A percentile compares a stretch with the other conserved stretches of the same genome.
Evolutionary conservation across 345 rosid species (phyloP).

Genomic region (Ceriops decandra): DNA sequence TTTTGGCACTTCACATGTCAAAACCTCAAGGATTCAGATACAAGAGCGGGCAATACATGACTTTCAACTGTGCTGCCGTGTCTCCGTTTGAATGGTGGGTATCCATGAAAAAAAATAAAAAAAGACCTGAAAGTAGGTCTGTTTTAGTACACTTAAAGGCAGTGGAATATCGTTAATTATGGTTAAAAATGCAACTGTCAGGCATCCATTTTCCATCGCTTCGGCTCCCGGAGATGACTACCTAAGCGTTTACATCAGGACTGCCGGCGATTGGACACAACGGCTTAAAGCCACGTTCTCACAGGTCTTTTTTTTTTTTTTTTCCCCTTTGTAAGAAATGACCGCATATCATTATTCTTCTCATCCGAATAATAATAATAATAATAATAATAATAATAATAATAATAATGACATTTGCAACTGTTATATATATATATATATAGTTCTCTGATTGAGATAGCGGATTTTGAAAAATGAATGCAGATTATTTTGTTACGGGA

Average conservation of each 20-base stretch:
- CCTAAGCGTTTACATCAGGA: constrained; percentile 72
- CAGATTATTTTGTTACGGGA: no score
- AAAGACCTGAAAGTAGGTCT: no score
- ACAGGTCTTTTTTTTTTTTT: constrained; percentile 36
- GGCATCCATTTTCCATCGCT: constrained; percentile 92
- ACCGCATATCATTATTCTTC: no score
- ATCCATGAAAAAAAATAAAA: not conserved
- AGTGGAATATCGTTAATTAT: no score
- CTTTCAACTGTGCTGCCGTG: constrained; percentile 74
- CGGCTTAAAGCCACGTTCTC: constrained; percentile 68
- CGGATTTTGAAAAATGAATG: no score
- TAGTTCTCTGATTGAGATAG: no score
- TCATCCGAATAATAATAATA: no score
- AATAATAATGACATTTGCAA: no score
- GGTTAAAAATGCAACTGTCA: constrained; percentile 14
- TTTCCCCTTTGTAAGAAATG: not conserved
- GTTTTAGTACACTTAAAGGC: no score
- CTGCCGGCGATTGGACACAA: constrained; percentile 75
- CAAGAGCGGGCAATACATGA: constrained; percentile 85
- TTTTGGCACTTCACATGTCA: constrained; percentile 63
- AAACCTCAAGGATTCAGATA: constrained; percentile 78
- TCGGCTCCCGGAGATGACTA: constrained; percentile 80
- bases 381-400: no score
- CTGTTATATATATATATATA: no score
- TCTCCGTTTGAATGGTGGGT: constrained; percentile 79